Conservation (phyloP, 2,329 filamentous ascomycete genomes). For the Zopfia rhizophila region DNA sequence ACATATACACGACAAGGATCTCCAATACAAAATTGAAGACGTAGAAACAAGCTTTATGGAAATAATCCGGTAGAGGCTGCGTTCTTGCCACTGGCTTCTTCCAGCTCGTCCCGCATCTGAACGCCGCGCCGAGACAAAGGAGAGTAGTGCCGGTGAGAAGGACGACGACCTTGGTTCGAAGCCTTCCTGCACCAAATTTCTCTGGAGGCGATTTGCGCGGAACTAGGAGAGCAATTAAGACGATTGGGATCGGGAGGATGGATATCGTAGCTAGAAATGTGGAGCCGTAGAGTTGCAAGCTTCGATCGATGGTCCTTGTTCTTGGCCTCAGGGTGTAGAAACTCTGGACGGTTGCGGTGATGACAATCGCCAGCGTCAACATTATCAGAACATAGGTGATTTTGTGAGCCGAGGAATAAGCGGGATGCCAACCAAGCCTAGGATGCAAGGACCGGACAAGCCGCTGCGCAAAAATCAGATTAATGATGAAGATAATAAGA, state of each 20-base stretch:
- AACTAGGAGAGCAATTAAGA: conserved; percentile 59
- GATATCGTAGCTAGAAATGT: conserved; percentile 73
- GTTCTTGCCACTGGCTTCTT: conserved; percentile 58
- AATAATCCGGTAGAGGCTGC: conserved; percentile 72
- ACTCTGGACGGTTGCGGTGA: conserved; percentile 70
- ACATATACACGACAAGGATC: conserved; percentile 74
- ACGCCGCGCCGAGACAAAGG: conserved; percentile 75
- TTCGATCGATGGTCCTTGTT: conserved; percentile 64
- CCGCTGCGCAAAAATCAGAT: conserved; percentile 80
- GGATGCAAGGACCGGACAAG: conserved; percentile 80
- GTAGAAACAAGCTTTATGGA: conserved; percentile 79
- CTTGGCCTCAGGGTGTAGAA: conserved; percentile 71
- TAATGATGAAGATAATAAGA: conserved; percentile 79
- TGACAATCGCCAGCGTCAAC: conserved; percentile 71
- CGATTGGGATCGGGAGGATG: conserved; percentile 72
- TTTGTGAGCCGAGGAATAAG: conserved; percentile 64
- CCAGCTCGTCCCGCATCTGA: conserved; percentile 71
- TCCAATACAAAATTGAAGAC: conserved; percentile 82
- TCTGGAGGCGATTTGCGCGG: conserved; percentile 51
- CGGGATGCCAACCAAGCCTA: conserved; percentile 72
- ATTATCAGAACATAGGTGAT: conserved; percentile 68
- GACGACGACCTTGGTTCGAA: conserved; percentile 73
- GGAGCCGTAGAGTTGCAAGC: conserved; percentile 71
- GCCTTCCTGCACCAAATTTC: conserved; percentile 75
- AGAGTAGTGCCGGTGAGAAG: conserved; percentile 68